Percentiles rank a stretch among this genome's conserved stretches.
Evolutionary conservation across 345 rosid genomes (phyloP).

Genomic region (Geranium rotundifolium): DNA sequence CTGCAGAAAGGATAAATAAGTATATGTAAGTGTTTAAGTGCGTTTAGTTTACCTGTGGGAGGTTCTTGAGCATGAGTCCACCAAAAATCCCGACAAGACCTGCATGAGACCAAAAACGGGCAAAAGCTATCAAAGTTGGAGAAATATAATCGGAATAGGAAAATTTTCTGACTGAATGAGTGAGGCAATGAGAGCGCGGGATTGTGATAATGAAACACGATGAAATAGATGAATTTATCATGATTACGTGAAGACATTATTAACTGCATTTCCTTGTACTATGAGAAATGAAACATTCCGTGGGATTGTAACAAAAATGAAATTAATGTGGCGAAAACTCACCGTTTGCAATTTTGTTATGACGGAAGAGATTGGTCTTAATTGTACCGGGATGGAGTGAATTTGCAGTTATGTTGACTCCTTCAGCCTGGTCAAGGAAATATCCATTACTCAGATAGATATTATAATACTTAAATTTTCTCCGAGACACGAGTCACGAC

Average conservation of each 20-base stretch:
- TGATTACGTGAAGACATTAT: no score
- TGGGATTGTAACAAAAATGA: not conserved
- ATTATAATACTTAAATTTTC: not conserved
- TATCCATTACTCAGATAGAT: not conserved
- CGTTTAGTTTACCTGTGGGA: slow-evolving; percentile 30
- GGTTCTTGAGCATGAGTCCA: slow-evolving; percentile 28
- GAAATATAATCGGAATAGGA: not conserved
- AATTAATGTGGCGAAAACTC: slow-evolving; percentile 3
- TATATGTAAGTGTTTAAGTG: no score
- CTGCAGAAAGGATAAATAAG: no score
- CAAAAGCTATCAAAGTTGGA: not conserved
- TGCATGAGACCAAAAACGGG: slow-evolving; percentile 15
- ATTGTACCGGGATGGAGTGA: slow-evolving; percentile 73
- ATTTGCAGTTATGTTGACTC: slow-evolving; percentile 47
- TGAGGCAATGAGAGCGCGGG: no score
- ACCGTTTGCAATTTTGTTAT: slow-evolving; percentile 35
- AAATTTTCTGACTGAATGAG: no score
- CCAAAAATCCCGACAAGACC: slow-evolving; percentile 25
- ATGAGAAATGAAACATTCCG: not conserved
- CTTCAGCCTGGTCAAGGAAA: slow-evolving; percentile 41
- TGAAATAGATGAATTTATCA: no score
- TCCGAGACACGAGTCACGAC: no score
- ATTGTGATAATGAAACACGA: no score
- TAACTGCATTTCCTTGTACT: no score
- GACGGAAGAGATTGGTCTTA: slow-evolving; percentile 48